Percentiles rank a stretch among this genome's conserved stretches.
phyloP scores from a whole-genome alignment of 768 basidiomycete species.

The Phaffia tasmanica region DNA sequence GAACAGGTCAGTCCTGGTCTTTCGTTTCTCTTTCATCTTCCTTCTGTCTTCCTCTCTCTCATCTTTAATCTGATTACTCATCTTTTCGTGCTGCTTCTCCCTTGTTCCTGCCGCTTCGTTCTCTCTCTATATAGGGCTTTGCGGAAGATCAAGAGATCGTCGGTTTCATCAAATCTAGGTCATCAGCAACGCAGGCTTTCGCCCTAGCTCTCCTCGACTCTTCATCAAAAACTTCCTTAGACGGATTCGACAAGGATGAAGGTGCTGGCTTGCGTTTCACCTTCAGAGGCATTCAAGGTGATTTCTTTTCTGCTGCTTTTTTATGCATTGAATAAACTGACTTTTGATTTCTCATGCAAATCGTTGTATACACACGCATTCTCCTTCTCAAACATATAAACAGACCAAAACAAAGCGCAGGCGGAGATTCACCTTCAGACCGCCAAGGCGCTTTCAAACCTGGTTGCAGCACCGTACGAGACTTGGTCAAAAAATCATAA shows the following conservation, averaged over 20 bases:
- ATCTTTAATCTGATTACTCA: too few species aligned
- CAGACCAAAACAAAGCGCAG: conserved; percentile 13
- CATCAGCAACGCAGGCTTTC: background rate
- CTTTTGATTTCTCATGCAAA: background rate
- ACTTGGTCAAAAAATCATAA: conserved; percentile 19
- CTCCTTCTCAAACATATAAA: background rate
- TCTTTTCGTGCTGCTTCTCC: too few species aligned
- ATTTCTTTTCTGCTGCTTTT: background rate
- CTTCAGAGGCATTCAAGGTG: conserved; percentile 20
- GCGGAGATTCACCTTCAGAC: conserved; percentile 9
- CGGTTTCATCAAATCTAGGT: conserved; percentile 8
- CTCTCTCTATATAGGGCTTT: conserved; percentile 15
- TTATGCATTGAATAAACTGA: background rate
- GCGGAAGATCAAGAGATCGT: conserved; percentile 21
- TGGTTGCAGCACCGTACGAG: conserved; percentile 15
- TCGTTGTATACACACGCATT: background rate
- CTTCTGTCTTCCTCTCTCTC: background rate
- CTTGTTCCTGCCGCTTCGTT: too few species aligned
- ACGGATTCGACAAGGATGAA: conserved; percentile 19
- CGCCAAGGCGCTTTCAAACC: conserved; percentile 10
- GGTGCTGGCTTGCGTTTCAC: conserved; percentile 19
- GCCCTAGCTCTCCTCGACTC: conserved; percentile 4
- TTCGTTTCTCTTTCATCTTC: background rate
- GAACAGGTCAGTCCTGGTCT: conserved; percentile 18
- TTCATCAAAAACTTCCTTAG: background rate